Percentiles rank a stretch among this genome's conserved stretches.
Evolutionary conservation across 495 filamentous ascomycete genomes (phyloP).

Genomic region (Hyaloscypha hepaticicola): DNA sequence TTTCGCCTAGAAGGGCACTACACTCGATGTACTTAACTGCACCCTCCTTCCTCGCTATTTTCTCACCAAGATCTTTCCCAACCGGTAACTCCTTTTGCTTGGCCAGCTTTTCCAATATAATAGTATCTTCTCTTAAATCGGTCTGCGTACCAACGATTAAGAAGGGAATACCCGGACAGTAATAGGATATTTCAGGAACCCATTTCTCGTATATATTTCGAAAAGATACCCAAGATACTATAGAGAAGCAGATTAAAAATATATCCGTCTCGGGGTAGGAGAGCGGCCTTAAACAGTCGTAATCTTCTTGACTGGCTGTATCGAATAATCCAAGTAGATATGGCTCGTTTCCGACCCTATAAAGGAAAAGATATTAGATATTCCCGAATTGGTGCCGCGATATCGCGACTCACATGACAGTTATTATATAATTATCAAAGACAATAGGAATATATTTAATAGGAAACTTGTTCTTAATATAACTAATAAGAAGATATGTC

Average conservation of each 20-base stretch:
- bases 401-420: slow-evolving; percentile 38
- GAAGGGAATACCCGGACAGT: slow-evolving; percentile 97
- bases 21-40: slow-evolving; percentile 99
- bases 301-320: slow-evolving; percentile 99
- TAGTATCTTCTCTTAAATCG: slow-evolving; percentile 86
- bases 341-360: slow-evolving; percentile 97
- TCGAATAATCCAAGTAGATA: slow-evolving; percentile 97
- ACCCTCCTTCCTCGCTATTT: slow-evolving; percentile 91
- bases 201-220: slow-evolving; percentile 99
- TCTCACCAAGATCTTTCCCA: slow-evolving; percentile 85
- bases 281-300: slow-evolving; percentile 91
- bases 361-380: slow-evolving; percentile 21
- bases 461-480: slow-evolving; percentile 99
- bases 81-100: slow-evolving; percentile 96
- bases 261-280: slow-evolving; percentile 99
- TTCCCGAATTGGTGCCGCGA: not conserved
- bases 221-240: slow-evolving; percentile 95
- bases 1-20: slow-evolving; percentile 95
- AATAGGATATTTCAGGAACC: slow-evolving; percentile 98
- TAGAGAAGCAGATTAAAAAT: slow-evolving; percentile 97
- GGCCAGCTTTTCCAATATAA: slow-evolving; percentile 82
- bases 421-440: slow-evolving; percentile 99
- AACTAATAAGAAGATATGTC: slow-evolving; percentile 97
- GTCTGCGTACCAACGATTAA: slow-evolving; percentile 97
- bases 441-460: slow-evolving; percentile 99